Base-by-base conservation (phyloP, 306 rosid species). In the Rosa rugosa region DNA sequence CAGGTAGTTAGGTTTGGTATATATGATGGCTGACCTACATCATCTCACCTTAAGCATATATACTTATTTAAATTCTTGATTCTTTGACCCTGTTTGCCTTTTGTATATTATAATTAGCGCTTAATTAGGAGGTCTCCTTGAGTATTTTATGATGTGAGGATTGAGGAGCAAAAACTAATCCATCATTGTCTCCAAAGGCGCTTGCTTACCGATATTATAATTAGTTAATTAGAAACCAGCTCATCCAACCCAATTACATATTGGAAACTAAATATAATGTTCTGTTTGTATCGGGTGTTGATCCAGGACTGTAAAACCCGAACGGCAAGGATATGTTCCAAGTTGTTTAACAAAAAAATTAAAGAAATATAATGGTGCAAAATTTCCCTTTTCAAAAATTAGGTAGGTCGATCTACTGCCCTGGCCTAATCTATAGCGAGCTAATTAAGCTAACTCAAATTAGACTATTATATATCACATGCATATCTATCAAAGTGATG, bases 1-100 rank as follows among this genome's bases (percentile, higher is more conserved):
- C 50, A 71, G 54, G 80, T 62, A 31, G 83, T 78, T 89, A 79
- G 91, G 88, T 88, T 85, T 83, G 89, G 89, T 83, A 90, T 87
- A 77, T 65, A 65, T 65, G 70, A 65, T 77, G 14, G 81, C 3
- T 80, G 79, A 73, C 91, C 79, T 76, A 56, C 72, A 80, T 75
- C 66, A 46, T 76, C 84, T 11, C 36, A 66, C 83, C 34, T 79
- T 75, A 77, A 68, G 69, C 66, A 60, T 14, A 74, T 77, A n/a
- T 4, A 22, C 13, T 70, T 41, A 9, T 17, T 38, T 46, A 27
- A 76, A 20, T 83, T 77, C 44, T 77, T 49, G 18, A 51, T 56
- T 44, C 64, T 80, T 78, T 75, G 89, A 83, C 90, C 73, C 54
- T 64, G 57, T 74, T 68, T 60, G 17, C 34, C 71, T 36, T 76